phyloP scores from a whole-genome alignment of 495 filamentous ascomycete species.

The Lophium mytilinum region DNA sequence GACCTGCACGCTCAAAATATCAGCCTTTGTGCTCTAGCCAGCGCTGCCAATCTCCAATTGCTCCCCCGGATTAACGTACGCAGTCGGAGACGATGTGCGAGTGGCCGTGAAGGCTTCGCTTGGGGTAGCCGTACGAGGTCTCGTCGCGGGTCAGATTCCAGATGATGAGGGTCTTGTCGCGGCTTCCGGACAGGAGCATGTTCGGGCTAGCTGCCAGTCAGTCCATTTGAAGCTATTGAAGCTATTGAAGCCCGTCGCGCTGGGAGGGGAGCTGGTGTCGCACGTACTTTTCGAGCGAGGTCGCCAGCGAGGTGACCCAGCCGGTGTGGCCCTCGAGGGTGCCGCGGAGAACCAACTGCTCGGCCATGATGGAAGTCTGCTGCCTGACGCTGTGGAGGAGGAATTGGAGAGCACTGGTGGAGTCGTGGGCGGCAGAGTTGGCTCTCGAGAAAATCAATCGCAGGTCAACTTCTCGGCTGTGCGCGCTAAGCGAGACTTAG shows the following conservation, averaged over 20 bases:
- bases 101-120: constrained; percentile 96
- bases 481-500: constrained; percentile 1
- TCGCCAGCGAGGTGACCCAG: constrained; percentile 84
- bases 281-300: constrained; percentile 94
- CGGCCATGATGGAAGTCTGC: constrained; percentile 58
- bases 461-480: constrained; percentile 4
- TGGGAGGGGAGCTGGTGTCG: neutral
- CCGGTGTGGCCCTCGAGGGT: constrained; percentile 92
- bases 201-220: constrained; percentile 63
- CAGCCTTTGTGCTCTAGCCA: constrained; percentile 14
- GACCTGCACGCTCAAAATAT: constrained; percentile 51
- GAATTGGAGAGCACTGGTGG: constrained; percentile 1
- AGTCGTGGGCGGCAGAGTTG: neutral
- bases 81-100: constrained; percentile 99
- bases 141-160: constrained; percentile 99
- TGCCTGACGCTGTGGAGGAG: constrained; percentile 14
- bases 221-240: constrained; percentile 26
- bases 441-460: neutral
- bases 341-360: constrained; percentile 94
- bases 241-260: neutral
- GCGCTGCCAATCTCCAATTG: constrained; percentile 9
- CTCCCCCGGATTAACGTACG: constrained; percentile 51
- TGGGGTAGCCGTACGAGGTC: constrained; percentile 93
- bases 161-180: constrained; percentile 99
- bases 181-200: constrained; percentile 96